Evolutionary conservation across 345 rosid species (phyloP).

Genomic region (Diplotaxis tenuifolia): DNA sequence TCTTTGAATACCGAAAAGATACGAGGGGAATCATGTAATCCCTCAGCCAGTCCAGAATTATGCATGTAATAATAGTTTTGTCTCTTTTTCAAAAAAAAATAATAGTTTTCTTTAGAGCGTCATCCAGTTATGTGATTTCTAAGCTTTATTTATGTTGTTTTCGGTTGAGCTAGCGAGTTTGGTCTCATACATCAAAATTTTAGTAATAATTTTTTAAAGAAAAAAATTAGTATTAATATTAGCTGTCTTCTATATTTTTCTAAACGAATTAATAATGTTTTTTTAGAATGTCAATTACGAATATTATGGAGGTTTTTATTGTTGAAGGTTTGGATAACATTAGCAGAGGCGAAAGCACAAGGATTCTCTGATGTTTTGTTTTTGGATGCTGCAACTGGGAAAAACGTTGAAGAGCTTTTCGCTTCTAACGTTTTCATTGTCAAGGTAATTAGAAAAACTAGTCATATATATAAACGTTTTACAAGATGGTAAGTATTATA

Average conservation of each 20-base stretch:
- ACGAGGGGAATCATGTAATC: too few species aligned
- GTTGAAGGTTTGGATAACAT: constrained; percentile 45
- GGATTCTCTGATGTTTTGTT: constrained; percentile 65
- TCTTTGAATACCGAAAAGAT: too few species aligned
- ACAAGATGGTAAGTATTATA: background rate
- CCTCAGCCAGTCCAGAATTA: too few species aligned
- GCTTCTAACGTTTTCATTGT: constrained; percentile 56
- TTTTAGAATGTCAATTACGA: background rate
- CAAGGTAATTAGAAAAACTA: constrained; percentile 43
- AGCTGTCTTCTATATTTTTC: background rate
- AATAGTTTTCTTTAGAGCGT: too few species aligned
- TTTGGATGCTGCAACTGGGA: constrained; percentile 59
- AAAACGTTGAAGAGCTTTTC: constrained; percentile 61
- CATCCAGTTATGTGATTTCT: too few species aligned
- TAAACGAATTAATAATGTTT: background rate
- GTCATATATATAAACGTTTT: background rate
- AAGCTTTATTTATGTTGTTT: too few species aligned
- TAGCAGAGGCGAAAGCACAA: constrained; percentile 48
- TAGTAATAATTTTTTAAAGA: too few species aligned
- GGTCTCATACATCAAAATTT: background rate
- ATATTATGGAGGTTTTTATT: background rate
- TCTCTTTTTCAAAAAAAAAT: too few species aligned
- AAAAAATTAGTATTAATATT: too few species aligned
- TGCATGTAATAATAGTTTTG: too few species aligned
- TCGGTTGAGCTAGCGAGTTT: too few species aligned